These are phyloP conservation scores for Hyphodiscus hymeniophilus DNA, from an alignment of 495 filamentous ascomycete species.

Conservation along the genomic window DNA sequence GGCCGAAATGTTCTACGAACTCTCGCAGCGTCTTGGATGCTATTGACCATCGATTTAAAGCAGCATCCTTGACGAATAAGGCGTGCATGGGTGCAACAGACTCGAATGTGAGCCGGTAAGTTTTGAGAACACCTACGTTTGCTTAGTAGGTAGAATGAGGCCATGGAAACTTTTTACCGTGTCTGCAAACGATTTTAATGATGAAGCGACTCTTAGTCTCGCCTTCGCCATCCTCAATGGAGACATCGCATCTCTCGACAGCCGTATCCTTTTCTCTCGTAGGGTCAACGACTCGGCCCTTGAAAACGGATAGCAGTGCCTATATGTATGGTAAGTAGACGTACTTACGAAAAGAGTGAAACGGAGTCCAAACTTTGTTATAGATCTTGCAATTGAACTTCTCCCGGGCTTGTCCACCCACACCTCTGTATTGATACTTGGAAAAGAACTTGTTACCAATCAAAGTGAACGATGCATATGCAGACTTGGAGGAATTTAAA, in stretches of 20 bases:
- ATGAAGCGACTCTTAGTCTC: conserved; percentile 71
- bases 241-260: conserved; percentile 81
- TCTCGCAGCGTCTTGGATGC: conserved; percentile 67
- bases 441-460: conserved; percentile 72
- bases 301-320: conserved; percentile 71
- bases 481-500: conserved; percentile 87
- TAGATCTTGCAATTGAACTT: conserved; percentile 69
- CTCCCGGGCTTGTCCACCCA: conserved; percentile 27
- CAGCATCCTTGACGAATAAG: conserved; percentile 64
- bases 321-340: conserved; percentile 19
- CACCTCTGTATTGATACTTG: conserved; percentile 55
- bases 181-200: conserved; percentile 75
- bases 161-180: conserved; percentile 35
- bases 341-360: not conserved
- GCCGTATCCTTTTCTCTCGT: conserved; percentile 59
- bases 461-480: conserved; percentile 77
- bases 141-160: not conserved
- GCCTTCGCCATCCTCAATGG: conserved; percentile 63
- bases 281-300: conserved; percentile 47
- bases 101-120: conserved; percentile 88
- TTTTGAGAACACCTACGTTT: conserved; percentile 70
- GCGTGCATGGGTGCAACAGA: conserved; percentile 74
- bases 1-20: conserved; percentile 85
- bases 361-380: conserved; percentile 44
- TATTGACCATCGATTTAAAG: conserved; percentile 72